Evolutionary conservation across 2,329 filamentous ascomycete species (phyloP).

Genomic region (Xylariaceae sp.): DNA sequence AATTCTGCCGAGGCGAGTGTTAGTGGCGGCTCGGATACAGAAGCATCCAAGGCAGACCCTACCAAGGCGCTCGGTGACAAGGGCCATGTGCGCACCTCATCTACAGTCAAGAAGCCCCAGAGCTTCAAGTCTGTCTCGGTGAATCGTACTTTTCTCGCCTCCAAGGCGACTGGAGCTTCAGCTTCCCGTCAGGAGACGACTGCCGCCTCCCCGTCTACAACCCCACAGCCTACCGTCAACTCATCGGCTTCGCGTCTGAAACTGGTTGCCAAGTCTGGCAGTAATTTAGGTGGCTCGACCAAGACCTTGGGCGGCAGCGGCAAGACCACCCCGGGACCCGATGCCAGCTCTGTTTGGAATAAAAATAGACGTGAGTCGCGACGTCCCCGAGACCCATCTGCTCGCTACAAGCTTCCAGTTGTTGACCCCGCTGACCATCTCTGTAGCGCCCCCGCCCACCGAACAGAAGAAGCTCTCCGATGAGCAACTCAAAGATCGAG

Average conservation of each 20-base stretch:
- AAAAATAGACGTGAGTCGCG: constrained; percentile 66
- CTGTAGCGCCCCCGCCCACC: constrained; percentile 53
- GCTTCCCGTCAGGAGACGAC: constrained; percentile 43
- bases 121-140: constrained; percentile 82
- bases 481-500: constrained; percentile 79
- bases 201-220: constrained; percentile 34
- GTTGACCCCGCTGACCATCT: too few relatives aligned
- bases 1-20: constrained; percentile 60
- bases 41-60: constrained; percentile 55
- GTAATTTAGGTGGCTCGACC: constrained; percentile 47
- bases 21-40: constrained; percentile 70
- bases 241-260: constrained; percentile 56
- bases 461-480: constrained; percentile 79
- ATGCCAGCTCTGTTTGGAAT: constrained; percentile 76
- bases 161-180: constrained; percentile 48
- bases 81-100: constrained; percentile 49
- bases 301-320: constrained; percentile 44
- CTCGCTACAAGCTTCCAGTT: too few relatives aligned
- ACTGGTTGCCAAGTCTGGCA: constrained; percentile 67
- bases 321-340: constrained; percentile 54
- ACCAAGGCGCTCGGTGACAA: constrained; percentile 49
- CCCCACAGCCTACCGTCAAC: constrained; percentile 38
- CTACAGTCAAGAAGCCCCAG: constrained; percentile 63
- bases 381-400: too few relatives aligned
- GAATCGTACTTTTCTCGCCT: constrained; percentile 74